Base-by-base conservation (phyloP, 495 filamentous ascomycete species). In the Xylaria grammica region DNA sequence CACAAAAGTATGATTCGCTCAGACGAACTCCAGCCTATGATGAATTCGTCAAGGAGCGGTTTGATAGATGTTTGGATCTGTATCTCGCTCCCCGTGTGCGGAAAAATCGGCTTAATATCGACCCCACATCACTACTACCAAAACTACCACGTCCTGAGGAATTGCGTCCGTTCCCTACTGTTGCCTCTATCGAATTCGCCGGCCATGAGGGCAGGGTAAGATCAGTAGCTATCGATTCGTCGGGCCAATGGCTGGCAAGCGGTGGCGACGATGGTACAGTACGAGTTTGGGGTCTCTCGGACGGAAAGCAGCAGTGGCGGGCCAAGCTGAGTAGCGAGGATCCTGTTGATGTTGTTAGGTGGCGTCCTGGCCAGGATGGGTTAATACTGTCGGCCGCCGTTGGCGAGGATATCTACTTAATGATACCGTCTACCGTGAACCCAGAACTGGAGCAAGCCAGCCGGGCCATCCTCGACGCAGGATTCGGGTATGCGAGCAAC, bases 71-170 rank as follows among this genome's bases (percentile, higher is more conserved):
- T 73, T 79, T 99, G 68, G 95, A 99, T 78, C 84, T 99, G 6
- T 99, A 99, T 74, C 85, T 99, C 36, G 95, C 95, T 34, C 96
- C 96, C 51, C 83, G 95, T 66, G 88, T 98, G 60, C 87, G 96
- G 59, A 88, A 94, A 68, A 97, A 91, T 79, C 92, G 94, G 75
- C 84, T 98, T 70, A 97, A 97, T 77, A 97, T 99, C 70, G 95
- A 99, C 68, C 95, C 95, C 4, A 91, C 93, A 75, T 95, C 91
- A 46, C 78, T 99, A 38, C 86, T 99, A 40, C 96, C 95, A 26
- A 98, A 98, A 73, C 82, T 99, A 10, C 96, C 95, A n/a, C 90
- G 88, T 62, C 95, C 95, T 2, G 91, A 96, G 57, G 95, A 98
- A 69, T 80, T 99, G 49, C 88, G 90, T 69, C 95, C 95, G 3